Evolutionary conservation across 345 rosid species (phyloP).

Genomic region (Crucihimalaya himalaica): DNA sequence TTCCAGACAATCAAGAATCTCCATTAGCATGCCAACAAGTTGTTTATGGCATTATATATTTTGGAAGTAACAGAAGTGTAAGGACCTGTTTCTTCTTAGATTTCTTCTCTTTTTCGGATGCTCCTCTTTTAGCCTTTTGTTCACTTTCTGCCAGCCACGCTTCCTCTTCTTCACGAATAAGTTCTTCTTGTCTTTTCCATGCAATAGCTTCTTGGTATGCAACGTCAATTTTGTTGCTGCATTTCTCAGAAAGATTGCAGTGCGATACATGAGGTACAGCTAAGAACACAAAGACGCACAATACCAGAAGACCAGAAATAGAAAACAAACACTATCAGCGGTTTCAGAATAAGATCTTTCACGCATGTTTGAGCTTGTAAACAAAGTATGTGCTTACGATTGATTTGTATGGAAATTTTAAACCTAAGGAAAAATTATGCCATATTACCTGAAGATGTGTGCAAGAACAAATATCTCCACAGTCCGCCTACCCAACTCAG

Average conservation of each 20-base stretch:
- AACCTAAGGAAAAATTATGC: background rate
- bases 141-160: constrained; percentile 77
- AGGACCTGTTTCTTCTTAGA: constrained; percentile 87
- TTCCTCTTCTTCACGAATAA: constrained; percentile 95
- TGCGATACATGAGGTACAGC: constrained; percentile 30
- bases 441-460: constrained; percentile 79
- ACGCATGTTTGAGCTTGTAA: constrained; percentile 1
- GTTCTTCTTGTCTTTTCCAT: constrained; percentile 88
- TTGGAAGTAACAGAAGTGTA: background rate
- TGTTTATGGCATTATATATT: background rate
- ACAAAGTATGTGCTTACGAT: constrained; percentile 8
- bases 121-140: constrained; percentile 79
- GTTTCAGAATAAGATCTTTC: constrained; percentile 19
- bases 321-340: constrained; percentile 17
- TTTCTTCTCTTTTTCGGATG: constrained; percentile 56
- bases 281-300: constrained; percentile 15
- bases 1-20: constrained; percentile 23
- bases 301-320: constrained; percentile 27
- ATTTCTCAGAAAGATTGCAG: constrained; percentile 37
- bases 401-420: constrained; percentile 3
- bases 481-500: constrained; percentile 87
- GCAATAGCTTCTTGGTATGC: constrained; percentile 97
- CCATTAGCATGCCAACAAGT: constrained; percentile 18
- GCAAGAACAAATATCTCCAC: constrained; percentile 89
- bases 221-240: constrained; percentile 84